A percentile compares a stretch with the other conserved stretches of the same genome.
Conservation (phyloP, 2,329 filamentous ascomycete species). For the Colletotrichum sojae region DNA sequence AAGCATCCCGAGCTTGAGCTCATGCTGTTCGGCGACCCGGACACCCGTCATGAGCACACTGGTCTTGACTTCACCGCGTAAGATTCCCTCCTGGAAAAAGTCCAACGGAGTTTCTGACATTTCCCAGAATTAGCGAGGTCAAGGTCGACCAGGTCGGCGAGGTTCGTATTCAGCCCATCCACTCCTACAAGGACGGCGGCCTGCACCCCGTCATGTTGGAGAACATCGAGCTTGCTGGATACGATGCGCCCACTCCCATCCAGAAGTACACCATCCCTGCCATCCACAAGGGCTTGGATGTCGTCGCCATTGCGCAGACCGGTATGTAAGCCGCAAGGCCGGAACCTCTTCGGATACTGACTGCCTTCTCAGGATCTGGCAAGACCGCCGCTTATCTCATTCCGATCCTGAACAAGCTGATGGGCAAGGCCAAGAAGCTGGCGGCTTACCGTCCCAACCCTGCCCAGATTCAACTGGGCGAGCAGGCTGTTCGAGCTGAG, state of each 20-base stretch:
- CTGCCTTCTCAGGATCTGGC: slow-evolving; percentile 78
- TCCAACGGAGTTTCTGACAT: slow-evolving; percentile 31
- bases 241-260: slow-evolving; percentile 84
- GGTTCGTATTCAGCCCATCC: slow-evolving; percentile 64
- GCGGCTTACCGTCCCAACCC: slow-evolving; percentile 82
- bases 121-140: slow-evolving; percentile 67
- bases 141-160: slow-evolving; percentile 71
- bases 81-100: slow-evolving; percentile 43
- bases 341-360: neutral
- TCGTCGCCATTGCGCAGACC: slow-evolving; percentile 93
- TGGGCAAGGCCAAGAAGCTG: slow-evolving; percentile 95
- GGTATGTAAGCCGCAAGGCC: slow-evolving; percentile 67
- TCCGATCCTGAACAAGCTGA: slow-evolving; percentile 89
- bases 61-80: slow-evolving; percentile 77
- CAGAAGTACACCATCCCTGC: slow-evolving; percentile 89
- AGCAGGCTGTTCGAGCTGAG: slow-evolving; percentile 77
- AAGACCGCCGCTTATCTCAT: slow-evolving; percentile 96
- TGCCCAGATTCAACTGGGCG: slow-evolving; percentile 65
- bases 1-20: slow-evolving; percentile 78
- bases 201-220: slow-evolving; percentile 87
- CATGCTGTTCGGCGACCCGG: slow-evolving; percentile 77
- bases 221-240: slow-evolving; percentile 82
- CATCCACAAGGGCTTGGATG: slow-evolving; percentile 81
- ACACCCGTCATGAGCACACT: slow-evolving; percentile 60
- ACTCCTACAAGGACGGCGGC: slow-evolving; percentile 80